phyloP scores from a whole-genome alignment of 225 moss, liverwort and hornwort species.

The Pleurozium schreberi region DNA sequence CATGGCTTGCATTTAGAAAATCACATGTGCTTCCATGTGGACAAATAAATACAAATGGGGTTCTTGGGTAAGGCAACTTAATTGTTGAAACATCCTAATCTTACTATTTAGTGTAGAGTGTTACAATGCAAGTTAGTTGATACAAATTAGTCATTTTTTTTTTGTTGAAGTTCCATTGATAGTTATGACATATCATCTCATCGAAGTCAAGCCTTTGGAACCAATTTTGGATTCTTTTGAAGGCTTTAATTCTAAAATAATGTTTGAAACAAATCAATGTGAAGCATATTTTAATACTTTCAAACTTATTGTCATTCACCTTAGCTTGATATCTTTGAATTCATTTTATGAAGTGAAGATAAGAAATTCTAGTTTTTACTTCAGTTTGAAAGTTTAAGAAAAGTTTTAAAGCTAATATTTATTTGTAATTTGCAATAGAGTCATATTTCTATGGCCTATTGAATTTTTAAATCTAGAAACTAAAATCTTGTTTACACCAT shows the following conservation, averaged over 20 bases:
- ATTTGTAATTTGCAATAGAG: neutral
- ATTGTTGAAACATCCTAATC: too few relatives aligned
- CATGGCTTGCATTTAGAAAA: too few relatives aligned
- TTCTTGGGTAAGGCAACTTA: too few relatives aligned
- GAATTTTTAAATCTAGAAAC: neutral
- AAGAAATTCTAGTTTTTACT: neutral
- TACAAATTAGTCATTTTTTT: neutral
- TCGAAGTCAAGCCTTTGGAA: neutral
- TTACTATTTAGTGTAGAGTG: too few relatives aligned
- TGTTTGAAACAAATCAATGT: neutral
- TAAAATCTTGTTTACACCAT: neutral
- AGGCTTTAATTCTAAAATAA: neutral
- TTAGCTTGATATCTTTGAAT: neutral
- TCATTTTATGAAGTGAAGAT: neutral
- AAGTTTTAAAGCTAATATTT: neutral
- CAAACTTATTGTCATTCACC: neutral
- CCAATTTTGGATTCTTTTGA: neutral
- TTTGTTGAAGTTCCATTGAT: neutral
- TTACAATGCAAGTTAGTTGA: too few relatives aligned
- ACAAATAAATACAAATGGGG: too few relatives aligned
- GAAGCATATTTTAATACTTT: neutral
- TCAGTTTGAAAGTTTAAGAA: neutral
- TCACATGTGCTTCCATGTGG: too few relatives aligned
- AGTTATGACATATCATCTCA: neutral
- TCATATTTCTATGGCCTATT: neutral